Evolutionary conservation across 2,329 filamentous ascomycete species (phyloP).

Genomic region (Orbilia blumenaviensis): DNA sequence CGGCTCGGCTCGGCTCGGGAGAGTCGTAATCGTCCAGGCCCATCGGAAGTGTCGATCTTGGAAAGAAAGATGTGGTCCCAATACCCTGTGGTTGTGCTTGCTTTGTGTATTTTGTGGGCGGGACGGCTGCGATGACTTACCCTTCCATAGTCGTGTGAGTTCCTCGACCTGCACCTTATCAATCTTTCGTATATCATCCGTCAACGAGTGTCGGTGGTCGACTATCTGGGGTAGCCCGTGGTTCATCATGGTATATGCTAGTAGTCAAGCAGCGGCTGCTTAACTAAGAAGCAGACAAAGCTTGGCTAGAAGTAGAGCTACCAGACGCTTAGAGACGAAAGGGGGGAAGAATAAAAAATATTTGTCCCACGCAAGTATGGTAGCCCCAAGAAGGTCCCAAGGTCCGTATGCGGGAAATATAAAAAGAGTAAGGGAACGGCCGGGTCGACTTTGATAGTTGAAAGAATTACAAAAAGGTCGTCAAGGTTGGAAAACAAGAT

Average conservation of each 20-base stretch:
- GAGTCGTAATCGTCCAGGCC: constrained; percentile 19
- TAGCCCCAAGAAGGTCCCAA: neutral
- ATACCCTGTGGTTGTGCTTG: constrained; percentile 50
- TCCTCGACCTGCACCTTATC: constrained; percentile 61
- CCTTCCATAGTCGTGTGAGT: constrained; percentile 65
- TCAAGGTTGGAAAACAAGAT: constrained; percentile 11
- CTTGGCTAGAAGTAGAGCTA: constrained; percentile 3
- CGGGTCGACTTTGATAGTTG: neutral
- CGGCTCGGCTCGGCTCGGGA: constrained; percentile 20
- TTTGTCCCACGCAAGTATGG: neutral
- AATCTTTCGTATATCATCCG: constrained; percentile 60
- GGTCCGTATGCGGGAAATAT: constrained; percentile 5
- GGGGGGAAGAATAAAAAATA: constrained; percentile 10
- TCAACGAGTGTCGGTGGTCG: constrained; percentile 60
- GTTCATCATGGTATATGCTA: constrained; percentile 45
- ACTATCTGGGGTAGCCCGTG: constrained; percentile 59
- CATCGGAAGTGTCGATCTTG: constrained; percentile 37
- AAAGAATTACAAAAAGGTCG: constrained; percentile 22
- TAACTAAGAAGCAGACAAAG: constrained; percentile 16
- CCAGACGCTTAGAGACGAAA: neutral
- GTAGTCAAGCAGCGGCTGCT: constrained; percentile 11
- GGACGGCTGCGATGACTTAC: constrained; percentile 59
- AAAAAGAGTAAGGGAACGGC: constrained; percentile 19
- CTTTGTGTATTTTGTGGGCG: constrained; percentile 40
- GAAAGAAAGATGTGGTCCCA: constrained; percentile 53